Base-by-base conservation (phyloP, 164 flowering plant species). In the Chimonanthus praecox region DNA sequence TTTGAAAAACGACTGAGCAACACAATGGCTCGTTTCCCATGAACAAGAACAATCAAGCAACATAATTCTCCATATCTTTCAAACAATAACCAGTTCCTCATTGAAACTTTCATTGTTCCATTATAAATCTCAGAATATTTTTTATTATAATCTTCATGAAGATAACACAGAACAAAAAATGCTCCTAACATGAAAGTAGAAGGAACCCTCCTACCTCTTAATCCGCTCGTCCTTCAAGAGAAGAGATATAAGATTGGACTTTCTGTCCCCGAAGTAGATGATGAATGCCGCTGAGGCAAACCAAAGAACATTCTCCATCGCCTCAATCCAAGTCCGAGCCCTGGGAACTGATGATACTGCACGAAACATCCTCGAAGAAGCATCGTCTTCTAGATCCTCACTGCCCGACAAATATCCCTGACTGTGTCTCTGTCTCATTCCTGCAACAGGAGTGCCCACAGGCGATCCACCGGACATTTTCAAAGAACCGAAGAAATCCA, bases 381-480 rank as follows among this genome's bases (percentile, higher is more conserved):
- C 49, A 70, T 70, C 71, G 8, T 73, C 76, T 45, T 73, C 77
- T 0, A 75, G 63, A 64, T 75, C 77, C 5, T 75, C 77, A 4
- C 65, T 64, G 48, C 77, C 71, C 2, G 73, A 70, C 1, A 50
- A 47, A 50, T 70, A 75, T 0, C 98, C 98, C 74, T 86, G 94
- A 75, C 95, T 91, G 63, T 87, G 92, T 76, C 97, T 88, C 74
- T 91, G 98, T 83, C 98, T 90, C 85, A 91, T 87, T 11, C 79
- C 83, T 64, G 58, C 71, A 43, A 33, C 45, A 50, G 88, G 87
- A 73, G 88, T 86, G 3, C 72, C 87, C 68, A 71, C 80, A 2
- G 97, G 93, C 7, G 94, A 86, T 50, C 92, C 97, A 21, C 95
- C 89, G 67, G 95, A 90, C 97, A 90, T 92, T n/a, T 49, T 80